These are phyloP conservation scores for Arthrinium phaeospermum DNA, from an alignment of 2,329 filamentous ascomycete genomes.

Conservation along the genomic window DNA sequence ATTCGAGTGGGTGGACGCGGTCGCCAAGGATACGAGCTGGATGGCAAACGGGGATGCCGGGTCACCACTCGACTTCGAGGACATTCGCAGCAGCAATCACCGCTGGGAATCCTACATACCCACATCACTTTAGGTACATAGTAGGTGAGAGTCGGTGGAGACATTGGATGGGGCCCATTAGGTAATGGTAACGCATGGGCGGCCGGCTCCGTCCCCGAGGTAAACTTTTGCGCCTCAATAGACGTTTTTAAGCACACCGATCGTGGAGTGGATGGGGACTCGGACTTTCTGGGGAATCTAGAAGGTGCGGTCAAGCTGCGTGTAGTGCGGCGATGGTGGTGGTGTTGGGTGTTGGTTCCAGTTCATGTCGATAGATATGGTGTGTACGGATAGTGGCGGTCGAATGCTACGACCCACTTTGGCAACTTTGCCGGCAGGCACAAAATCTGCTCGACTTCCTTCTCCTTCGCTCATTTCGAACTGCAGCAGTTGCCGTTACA, in stretches of 20 bases:
- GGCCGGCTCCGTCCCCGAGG: slow-evolving; percentile 12
- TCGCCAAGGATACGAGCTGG: background rate
- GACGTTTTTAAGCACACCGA: background rate
- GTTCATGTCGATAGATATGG: too few species aligned
- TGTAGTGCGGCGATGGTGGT: background rate
- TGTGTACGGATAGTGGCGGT: background rate
- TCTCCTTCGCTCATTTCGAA: background rate
- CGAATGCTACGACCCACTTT: background rate
- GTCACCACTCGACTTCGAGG: background rate
- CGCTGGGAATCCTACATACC: background rate
- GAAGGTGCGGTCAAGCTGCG: background rate
- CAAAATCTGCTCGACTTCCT: background rate
- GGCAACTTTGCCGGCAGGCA: background rate
- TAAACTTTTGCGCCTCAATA: background rate
- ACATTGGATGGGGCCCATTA: background rate
- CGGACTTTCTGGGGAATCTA: background rate
- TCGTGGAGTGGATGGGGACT: background rate
- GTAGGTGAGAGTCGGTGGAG: slow-evolving; percentile 12
- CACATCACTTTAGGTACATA: background rate
- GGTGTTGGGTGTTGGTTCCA: background rate
- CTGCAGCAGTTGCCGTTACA: background rate
- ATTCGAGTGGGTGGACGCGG: background rate
- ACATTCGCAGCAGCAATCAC: background rate
- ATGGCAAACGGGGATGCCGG: background rate
- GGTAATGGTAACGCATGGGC: slow-evolving; percentile 4